Evolutionary conservation across 345 rosid genomes (phyloP).

Genomic region (Eucalyptus pauciflora): DNA sequence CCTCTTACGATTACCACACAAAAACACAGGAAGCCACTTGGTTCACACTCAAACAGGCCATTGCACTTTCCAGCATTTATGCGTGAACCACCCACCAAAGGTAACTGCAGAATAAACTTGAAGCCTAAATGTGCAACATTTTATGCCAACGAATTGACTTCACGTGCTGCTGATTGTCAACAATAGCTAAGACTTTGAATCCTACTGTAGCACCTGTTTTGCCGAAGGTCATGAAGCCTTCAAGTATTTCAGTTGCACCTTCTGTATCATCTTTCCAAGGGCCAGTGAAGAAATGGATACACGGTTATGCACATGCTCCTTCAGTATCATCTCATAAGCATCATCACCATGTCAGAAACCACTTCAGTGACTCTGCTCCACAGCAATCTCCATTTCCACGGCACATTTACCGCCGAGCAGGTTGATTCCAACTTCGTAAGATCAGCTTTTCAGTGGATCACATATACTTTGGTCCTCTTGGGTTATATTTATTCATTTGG

Average conservation of each 20-base stretch:
- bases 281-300: constrained; percentile 10
- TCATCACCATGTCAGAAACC: constrained; percentile 14
- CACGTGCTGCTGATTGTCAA: background rate
- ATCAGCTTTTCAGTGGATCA: background rate
- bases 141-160: background rate
- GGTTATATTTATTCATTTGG: background rate
- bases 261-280: constrained; percentile 7
- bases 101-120: background rate
- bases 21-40: constrained; percentile 8
- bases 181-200: background rate
- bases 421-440: constrained; percentile 3
- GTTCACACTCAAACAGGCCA: background rate
- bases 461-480: background rate
- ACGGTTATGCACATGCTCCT: constrained; percentile 17
- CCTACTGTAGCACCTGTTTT: constrained; percentile 15
- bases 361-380: constrained; percentile 3
- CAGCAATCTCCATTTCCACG: constrained; percentile 9
- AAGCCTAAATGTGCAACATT: background rate
- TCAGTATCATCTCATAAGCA: constrained; percentile 8
- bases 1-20: constrained; percentile 9
- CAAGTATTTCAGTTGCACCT: constrained; percentile 46
- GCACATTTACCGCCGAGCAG: background rate
- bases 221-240: constrained; percentile 13
- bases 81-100: constrained; percentile 1
- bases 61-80: constrained; percentile 4